Evolutionary conservation across 805 yeast genomes (phyloP).

Genomic region (Zygoascus biomembranicola): DNA sequence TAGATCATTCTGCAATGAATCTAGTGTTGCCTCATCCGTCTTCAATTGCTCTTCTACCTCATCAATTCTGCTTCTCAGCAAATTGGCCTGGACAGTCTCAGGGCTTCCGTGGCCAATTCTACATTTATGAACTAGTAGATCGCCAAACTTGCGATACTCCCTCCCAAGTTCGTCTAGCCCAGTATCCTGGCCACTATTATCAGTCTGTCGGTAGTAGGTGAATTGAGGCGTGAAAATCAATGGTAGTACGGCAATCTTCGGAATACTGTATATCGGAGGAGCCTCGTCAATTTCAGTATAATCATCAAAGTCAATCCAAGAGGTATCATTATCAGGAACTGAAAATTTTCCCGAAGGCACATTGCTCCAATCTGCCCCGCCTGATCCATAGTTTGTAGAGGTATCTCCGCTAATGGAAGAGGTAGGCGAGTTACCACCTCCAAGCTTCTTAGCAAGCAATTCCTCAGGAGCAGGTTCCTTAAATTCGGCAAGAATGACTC

Average conservation of each 20-base stretch:
- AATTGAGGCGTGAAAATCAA: slow-evolving; percentile 61
- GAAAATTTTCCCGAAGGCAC: slow-evolving; percentile 21
- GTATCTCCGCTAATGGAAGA: slow-evolving; percentile 6
- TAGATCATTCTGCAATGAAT: slow-evolving; percentile 20
- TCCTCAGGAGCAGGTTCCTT: slow-evolving; percentile 45
- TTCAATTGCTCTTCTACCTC: slow-evolving; percentile 26
- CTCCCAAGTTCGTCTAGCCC: slow-evolving; percentile 15
- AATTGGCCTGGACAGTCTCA: slow-evolving; percentile 19
- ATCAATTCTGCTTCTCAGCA: slow-evolving; percentile 22
- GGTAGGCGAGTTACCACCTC: slow-evolving; percentile 10
- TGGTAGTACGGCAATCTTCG: slow-evolving; percentile 46
- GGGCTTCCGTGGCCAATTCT: slow-evolving; percentile 29
- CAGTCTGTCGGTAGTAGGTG: slow-evolving; percentile 58
- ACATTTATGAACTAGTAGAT: slow-evolving; percentile 57
- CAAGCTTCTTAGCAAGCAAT: slow-evolving; percentile 26
- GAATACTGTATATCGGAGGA: slow-evolving; percentile 16
- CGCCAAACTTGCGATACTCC: slow-evolving; percentile 39
- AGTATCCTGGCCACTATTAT: slow-evolving; percentile 25
- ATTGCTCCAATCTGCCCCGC: slow-evolving; percentile 16
- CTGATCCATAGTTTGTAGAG: slow-evolving; percentile 8
- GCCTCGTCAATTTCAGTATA: slow-evolving; percentile 55
- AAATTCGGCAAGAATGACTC: slow-evolving; percentile 58
- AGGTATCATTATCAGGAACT: slow-evolving; percentile 27
- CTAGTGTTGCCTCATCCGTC: slow-evolving; percentile 26
- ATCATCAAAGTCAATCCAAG: slow-evolving; percentile 74